Evolutionary conservation across 495 filamentous ascomycete species (phyloP).

Genomic region (Aspergillus olivimuriae): DNA sequence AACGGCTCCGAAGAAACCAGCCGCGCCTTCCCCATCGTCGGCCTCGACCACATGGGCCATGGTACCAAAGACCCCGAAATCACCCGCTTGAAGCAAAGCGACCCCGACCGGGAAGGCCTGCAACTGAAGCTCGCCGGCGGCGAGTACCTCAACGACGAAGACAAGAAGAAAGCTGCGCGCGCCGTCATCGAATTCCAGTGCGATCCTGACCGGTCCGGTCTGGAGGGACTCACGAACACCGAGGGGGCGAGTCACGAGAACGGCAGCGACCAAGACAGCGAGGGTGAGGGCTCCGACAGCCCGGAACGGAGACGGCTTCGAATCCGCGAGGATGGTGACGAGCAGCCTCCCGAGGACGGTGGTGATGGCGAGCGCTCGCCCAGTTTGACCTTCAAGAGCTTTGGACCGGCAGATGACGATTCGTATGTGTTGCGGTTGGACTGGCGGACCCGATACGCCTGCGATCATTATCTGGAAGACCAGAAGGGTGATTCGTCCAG

Average conservation of each 20-base stretch:
- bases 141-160: slow-evolving; percentile 38
- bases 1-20: slow-evolving; percentile 30
- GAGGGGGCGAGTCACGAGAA: slow-evolving; percentile 7
- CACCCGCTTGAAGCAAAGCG: slow-evolving; percentile 55
- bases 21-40: slow-evolving; percentile 65
- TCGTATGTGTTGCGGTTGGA: slow-evolving; percentile 58
- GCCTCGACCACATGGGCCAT: slow-evolving; percentile 50
- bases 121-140: slow-evolving; percentile 65
- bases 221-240: slow-evolving; percentile 52
- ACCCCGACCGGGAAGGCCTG: slow-evolving; percentile 61
- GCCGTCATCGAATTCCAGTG: slow-evolving; percentile 84
- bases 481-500: slow-evolving; percentile 34
- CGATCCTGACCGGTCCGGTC: slow-evolving; percentile 58
- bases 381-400: slow-evolving; percentile 68
- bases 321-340: slow-evolving; percentile 18
- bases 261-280: slow-evolving; percentile 13
- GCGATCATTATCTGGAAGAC: slow-evolving; percentile 49
- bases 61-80: slow-evolving; percentile 53
- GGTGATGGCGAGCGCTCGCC: slow-evolving; percentile 34
- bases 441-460: slow-evolving; percentile 84
- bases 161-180: slow-evolving; percentile 48
- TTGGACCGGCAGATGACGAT: slow-evolving; percentile 45
- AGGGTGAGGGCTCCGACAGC: slow-evolving; percentile 22
- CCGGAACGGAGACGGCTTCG: slow-evolving; percentile 16
- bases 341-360: slow-evolving; percentile 10